Evolutionary conservation across 192 early-diverging fungal genomes (phyloP).

Genomic region (Backusella morwellensis): DNA sequence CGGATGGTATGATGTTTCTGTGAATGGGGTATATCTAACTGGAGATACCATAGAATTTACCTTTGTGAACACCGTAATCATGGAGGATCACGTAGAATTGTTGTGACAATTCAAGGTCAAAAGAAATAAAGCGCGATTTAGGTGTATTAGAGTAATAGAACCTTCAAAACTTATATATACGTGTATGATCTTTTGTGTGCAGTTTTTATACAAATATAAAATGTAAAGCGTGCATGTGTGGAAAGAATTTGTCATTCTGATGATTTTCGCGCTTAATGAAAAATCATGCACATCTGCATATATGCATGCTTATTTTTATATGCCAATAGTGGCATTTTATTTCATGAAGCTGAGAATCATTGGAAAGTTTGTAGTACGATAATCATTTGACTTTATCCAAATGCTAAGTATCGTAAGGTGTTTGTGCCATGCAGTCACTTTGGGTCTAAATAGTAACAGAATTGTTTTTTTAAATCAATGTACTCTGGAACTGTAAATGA

Average conservation of each 20-base stretch:
- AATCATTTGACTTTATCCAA: neutral
- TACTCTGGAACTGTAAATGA: too few species aligned
- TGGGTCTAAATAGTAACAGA: neutral
- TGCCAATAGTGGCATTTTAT: too few species aligned
- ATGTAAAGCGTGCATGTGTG: too few species aligned
- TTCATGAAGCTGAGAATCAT: too few species aligned
- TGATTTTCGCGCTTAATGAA: neutral
- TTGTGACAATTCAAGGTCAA: conserved; percentile 78
- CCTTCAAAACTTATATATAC: too few species aligned
- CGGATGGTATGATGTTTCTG: neutral
- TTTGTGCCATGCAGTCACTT: neutral
- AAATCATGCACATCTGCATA: neutral
- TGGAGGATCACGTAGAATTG: conserved; percentile 56
- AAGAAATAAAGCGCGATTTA: conserved; percentile 35
- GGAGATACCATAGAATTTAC: conserved; percentile 52
- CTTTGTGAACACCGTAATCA: conserved; percentile 71
- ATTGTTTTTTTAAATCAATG: neutral
- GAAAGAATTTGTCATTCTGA: neutral
- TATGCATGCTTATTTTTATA: too few species aligned
- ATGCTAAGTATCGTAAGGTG: neutral
- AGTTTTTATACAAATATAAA: too few species aligned
- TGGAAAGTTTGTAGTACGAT: neutral
- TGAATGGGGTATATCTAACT: neutral
- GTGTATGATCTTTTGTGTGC: too few species aligned
- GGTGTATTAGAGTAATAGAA: neutral